Conservation (phyloP, 352 stramenopile genomes). For the Globisporangium yorkense region DNA sequence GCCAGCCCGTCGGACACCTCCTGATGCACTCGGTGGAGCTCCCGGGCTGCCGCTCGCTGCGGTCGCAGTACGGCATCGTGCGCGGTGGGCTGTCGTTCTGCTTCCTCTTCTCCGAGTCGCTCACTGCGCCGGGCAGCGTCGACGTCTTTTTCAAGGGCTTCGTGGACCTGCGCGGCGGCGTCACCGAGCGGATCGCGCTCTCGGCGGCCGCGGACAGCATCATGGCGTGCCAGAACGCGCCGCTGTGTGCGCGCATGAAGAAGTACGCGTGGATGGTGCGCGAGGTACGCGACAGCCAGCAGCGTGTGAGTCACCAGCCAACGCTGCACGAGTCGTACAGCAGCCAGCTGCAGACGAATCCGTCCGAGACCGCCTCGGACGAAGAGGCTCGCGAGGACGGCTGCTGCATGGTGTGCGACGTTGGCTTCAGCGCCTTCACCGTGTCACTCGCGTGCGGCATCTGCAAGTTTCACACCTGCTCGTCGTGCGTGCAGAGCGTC, state of each 20-base stretch:
- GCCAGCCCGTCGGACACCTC: conserved; percentile 16
- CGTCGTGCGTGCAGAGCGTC: conserved; percentile 7
- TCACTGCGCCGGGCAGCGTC: conserved; percentile 1
- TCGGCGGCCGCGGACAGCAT: conserved; percentile 16
- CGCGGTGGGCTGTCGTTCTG: conserved; percentile 28
- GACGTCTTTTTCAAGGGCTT: conserved; percentile 36
- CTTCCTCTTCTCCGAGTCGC: conserved; percentile 24
- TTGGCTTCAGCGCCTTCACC: conserved; percentile 5
- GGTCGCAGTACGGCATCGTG: conserved; percentile 17
- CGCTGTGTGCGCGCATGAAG: conserved; percentile 14
- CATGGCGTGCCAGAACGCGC: conserved; percentile 16
- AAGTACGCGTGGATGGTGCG: conserved; percentile 25
- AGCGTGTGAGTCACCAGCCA: background rate
- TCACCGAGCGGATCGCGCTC: conserved; percentile 18
- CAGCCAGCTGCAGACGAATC: background rate
- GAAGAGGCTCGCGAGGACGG: conserved; percentile 2
- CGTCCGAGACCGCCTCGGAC: background rate
- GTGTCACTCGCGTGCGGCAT: conserved; percentile 7
- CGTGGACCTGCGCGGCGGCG: conserved; percentile 22
- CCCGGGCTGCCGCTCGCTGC: conserved; percentile 12
- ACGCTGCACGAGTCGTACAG: background rate
- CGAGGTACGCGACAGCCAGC: conserved; percentile 9
- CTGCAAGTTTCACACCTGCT: conserved; percentile 4
- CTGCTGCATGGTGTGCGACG: conserved; percentile 8
- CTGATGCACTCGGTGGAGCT: conserved; percentile 33